Evolutionary conservation across 2,329 filamentous ascomycete species (phyloP).

Genomic region (Aschersonia sp.): DNA sequence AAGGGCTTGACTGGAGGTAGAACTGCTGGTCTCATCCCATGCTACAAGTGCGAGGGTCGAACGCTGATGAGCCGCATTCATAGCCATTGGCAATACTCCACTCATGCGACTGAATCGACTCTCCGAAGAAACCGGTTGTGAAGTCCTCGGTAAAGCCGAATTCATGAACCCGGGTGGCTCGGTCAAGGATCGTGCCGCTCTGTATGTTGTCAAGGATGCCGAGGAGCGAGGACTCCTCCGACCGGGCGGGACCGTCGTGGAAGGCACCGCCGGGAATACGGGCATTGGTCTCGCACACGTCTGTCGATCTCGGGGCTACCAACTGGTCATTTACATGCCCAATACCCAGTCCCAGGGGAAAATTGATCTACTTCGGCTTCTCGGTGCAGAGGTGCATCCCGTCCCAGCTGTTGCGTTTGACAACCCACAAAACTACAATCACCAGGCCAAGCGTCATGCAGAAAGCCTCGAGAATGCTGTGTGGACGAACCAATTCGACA

Average conservation of each 20-base stretch:
- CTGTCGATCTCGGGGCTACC: conserved; percentile 82
- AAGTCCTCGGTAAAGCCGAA: conserved; percentile 90
- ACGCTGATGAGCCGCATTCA: background rate
- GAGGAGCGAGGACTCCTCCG: conserved; percentile 73
- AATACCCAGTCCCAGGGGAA: conserved; percentile 97
- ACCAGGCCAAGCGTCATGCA: conserved; percentile 85
- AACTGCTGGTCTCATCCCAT: background rate
- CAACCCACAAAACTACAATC: conserved; percentile 94
- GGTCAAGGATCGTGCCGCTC: conserved; percentile 89
- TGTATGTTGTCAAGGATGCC: conserved; percentile 87
- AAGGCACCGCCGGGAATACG: conserved; percentile 95
- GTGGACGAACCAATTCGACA: conserved; percentile 99
- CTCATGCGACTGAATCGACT: conserved; percentile 80
- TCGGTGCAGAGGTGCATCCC: conserved; percentile 90
- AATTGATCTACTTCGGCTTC: conserved; percentile 77
- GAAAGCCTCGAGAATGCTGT: conserved; percentile 75
- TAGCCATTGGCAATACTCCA: conserved; percentile 94
- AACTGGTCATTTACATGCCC: conserved; percentile 98
- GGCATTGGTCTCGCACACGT: conserved; percentile 96
- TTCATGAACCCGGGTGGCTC: conserved; percentile 97
- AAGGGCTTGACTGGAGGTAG: conserved; percentile 70
- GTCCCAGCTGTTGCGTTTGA: conserved; percentile 94
- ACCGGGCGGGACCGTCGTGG: conserved; percentile 84
- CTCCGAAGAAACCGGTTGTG: conserved; percentile 83
- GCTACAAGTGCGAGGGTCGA: no score